Percentiles rank a stretch among this genome's conserved stretches.
These are phyloP conservation scores for Ceratobasidium theobromae DNA, from an alignment of 1,284 basidiomycete species.

Conservation along the genomic window DNA sequence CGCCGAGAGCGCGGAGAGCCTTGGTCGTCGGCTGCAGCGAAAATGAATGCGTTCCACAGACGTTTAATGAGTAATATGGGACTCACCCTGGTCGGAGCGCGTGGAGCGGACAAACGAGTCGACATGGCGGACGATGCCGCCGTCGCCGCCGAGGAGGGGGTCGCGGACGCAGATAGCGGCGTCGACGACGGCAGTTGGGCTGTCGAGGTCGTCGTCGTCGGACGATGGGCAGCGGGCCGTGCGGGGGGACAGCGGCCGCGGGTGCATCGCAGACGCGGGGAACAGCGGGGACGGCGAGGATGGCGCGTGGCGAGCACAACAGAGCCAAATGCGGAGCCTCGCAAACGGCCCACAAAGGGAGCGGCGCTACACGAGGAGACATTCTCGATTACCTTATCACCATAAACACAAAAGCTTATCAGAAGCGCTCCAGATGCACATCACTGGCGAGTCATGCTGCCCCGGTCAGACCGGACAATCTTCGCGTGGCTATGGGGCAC, in stretches of 20 bases:
- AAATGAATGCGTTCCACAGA: neutral
- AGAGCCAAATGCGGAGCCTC: neutral
- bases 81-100: neutral
- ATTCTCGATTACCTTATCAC: too few species aligned
- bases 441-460: too few species aligned
- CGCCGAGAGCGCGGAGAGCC: constrained; percentile 31
- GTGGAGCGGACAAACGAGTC: constrained; percentile 32
- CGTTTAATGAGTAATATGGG: neutral
- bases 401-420: neutral
- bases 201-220: constrained; percentile 25
- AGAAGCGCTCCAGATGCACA: too few species aligned
- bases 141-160: constrained; percentile 3
- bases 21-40: constrained; percentile 26
- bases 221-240: neutral
- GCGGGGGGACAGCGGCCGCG: neutral
- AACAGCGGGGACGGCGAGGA: neutral
- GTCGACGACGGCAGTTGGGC: neutral
- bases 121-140: constrained; percentile 2
- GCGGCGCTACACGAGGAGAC: too few species aligned
- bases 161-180: too few species aligned
- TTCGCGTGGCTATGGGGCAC: neutral
- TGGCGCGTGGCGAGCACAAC: neutral
- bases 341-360: neutral
- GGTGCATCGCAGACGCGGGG: neutral
- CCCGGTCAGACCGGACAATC: neutral